These are phyloP conservation scores for Dillenia turbinata DNA, from an alignment of 164 flowering plant species.

Conservation along the genomic window DNA sequence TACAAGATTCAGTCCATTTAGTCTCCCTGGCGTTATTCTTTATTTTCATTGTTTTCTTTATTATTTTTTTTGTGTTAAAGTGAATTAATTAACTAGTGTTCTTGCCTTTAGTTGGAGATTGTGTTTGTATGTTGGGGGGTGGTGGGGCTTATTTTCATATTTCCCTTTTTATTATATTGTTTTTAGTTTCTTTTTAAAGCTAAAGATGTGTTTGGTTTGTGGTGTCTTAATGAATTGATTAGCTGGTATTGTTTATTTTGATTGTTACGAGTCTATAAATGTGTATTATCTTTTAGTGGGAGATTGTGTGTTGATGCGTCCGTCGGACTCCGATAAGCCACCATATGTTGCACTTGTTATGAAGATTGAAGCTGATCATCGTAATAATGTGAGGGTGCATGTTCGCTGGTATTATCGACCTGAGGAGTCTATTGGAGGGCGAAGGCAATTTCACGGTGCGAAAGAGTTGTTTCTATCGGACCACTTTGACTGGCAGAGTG, in stretches of 20 bases:
- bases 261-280: neutral
- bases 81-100: too few species aligned
- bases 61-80: too few species aligned
- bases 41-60: too few species aligned
- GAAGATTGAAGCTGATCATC: slow-evolving; percentile 54
- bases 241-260: neutral
- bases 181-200: neutral
- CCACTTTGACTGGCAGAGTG: slow-evolving; percentile 70
- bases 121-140: too few species aligned
- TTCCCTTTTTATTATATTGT: too few species aligned
- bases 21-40: too few species aligned
- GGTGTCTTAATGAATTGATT: slow-evolving; percentile 1
- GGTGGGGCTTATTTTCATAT: too few species aligned
- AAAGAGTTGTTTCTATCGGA: slow-evolving; percentile 70
- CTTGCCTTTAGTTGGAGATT: too few species aligned
- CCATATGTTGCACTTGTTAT: slow-evolving; percentile 70
- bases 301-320: slow-evolving; percentile 72
- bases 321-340: slow-evolving; percentile 59
- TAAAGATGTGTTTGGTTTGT: neutral
- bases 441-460: slow-evolving; percentile 72
- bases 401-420: slow-evolving; percentile 76
- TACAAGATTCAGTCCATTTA: too few species aligned
- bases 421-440: slow-evolving; percentile 65
- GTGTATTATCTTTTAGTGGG: slow-evolving; percentile 34
- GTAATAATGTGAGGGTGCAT: slow-evolving; percentile 58